Base-by-base conservation (phyloP, 2,329 filamentous ascomycete species). In the Aspergillus udagawae region DNA sequence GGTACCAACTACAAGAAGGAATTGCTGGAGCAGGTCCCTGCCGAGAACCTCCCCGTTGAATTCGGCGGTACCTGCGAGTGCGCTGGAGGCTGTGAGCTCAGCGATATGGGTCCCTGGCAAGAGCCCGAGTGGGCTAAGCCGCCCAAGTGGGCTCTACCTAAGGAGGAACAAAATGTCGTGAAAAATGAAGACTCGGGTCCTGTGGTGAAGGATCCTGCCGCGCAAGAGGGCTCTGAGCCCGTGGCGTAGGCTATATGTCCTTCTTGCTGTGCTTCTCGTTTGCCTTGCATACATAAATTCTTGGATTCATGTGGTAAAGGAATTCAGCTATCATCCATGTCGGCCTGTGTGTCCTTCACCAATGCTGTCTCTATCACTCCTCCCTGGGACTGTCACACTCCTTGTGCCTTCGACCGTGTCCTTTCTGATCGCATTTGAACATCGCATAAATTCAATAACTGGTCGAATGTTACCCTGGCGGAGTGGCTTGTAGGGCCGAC, bases 51-150 rank as follows among this genome's bases (percentile, higher is more conserved):
- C 60, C 94, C 94, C 60, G 87, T 86, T 76, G 80, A 85, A 59
- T 93, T 96, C 67, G 94, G 94, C 63, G 94, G 94, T 60, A 81
- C 76, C 44, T 99, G 94, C 78, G 75, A 88, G 61, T 99, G 94
- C 76, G 73, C 80, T 35, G 91, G 90, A 58, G 92, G 92, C 60
- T 99, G 94, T 77, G 79, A 84, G 74, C 78, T 96, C 69, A 95
- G 91, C 76, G 92, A 99, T 73, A 86, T 86, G 60, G 94, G 94
- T 53, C 94, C 94, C 53, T 99, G 94, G 94, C 71, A 77, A 59
- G 78, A 80, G 59, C 56, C 73, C 6, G 66, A 79, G 63, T 80
- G 75, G 75, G 70, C 73, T 25, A 74, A 69, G 58, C 52, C 75
- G 23, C 73, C 78, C 35, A 79, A 78, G 58, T 79, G 77, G 77